Percentiles rank a stretch among this genome's conserved stretches.
Evolutionary conservation across 2,329 filamentous ascomycete genomes (phyloP).

Genomic region (Exserohilum turcica): DNA sequence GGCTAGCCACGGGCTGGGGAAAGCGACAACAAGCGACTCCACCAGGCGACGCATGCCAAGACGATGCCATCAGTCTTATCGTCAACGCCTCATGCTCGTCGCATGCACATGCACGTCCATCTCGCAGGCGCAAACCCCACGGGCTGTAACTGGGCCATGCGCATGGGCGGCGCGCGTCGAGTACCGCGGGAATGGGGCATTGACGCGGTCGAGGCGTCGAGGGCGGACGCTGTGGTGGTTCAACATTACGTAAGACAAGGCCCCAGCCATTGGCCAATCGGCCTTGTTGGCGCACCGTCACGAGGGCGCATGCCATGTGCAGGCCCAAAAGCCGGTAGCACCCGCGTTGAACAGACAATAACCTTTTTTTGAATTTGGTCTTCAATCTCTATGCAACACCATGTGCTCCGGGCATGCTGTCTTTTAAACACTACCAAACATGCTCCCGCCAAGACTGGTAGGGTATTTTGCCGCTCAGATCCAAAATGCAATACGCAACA

Average conservation of each 20-base stretch:
- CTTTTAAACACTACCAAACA: conserved; percentile 10
- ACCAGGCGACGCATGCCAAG: conserved; percentile 16
- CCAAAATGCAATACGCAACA: conserved; percentile 27
- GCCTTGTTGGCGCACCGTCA: conserved; percentile 19
- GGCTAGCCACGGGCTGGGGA: conserved; percentile 43
- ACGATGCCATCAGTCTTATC: conserved; percentile 1
- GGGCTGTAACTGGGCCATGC: neutral
- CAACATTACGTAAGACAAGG: conserved; percentile 28
- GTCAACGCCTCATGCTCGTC: conserved; percentile 19
- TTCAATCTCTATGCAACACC: conserved; percentile 1
- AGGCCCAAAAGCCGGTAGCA: conserved; percentile 36
- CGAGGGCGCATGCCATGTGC: neutral
- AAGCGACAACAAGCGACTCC: conserved; percentile 28
- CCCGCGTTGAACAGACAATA: conserved; percentile 28
- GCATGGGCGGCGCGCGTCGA: too few relatives aligned
- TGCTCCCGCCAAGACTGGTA: conserved; percentile 5
- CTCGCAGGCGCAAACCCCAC: neutral
- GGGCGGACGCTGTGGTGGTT: conserved; percentile 2
- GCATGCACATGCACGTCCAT: neutral
- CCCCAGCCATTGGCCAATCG: conserved; percentile 25
- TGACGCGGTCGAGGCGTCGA: neutral
- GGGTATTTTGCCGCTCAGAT: conserved; percentile 20
- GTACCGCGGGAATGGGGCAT: conserved; percentile 1
- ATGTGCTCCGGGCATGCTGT: conserved; percentile 5
- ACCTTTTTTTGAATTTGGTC: conserved; percentile 14